These are phyloP conservation scores for Komagataella pseudopastoris DNA, from an alignment of 805 yeast genomes.

Conservation along the genomic window DNA sequence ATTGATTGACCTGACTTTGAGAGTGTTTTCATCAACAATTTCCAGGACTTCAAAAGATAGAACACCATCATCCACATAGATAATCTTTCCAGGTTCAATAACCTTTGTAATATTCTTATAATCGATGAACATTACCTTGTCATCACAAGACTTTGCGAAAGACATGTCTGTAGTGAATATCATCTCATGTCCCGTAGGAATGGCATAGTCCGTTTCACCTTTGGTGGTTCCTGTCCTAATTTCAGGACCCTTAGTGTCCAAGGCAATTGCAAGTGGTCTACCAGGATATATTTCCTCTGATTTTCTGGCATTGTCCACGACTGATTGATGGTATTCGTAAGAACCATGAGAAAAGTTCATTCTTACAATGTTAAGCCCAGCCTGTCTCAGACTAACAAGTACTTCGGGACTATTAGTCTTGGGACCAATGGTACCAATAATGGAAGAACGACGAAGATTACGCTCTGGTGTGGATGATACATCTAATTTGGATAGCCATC, in stretches of 20 bases:
- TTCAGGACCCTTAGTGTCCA: slow-evolving; percentile 99
- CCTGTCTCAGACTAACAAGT: slow-evolving; percentile 80
- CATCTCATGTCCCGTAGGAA: slow-evolving; percentile 81
- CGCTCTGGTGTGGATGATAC: slow-evolving; percentile 61
- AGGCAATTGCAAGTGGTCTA: slow-evolving; percentile 95
- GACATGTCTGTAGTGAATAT: slow-evolving; percentile 82
- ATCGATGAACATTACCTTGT: slow-evolving; percentile 77
- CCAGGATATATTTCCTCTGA: slow-evolving; percentile 86
- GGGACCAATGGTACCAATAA: slow-evolving; percentile 98
- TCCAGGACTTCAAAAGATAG: slow-evolving; percentile 86
- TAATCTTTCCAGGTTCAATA: slow-evolving; percentile 73
- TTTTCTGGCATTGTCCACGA: slow-evolving; percentile 90
- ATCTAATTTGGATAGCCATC: slow-evolving; percentile 78
- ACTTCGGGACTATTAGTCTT: slow-evolving; percentile 85
- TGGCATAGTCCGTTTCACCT: slow-evolving; percentile 70
- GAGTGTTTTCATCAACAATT: slow-evolving; percentile 63
- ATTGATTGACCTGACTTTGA: slow-evolving; percentile 82
- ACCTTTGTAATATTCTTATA: slow-evolving; percentile 95
- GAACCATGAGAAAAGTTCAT: slow-evolving; percentile 99
- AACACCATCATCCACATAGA: slow-evolving; percentile 97
- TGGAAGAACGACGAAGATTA: slow-evolving; percentile 84
- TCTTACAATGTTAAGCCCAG: slow-evolving; percentile 95
- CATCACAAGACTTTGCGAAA: slow-evolving; percentile 61
- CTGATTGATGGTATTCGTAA: slow-evolving; percentile 94
- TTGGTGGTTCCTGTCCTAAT: slow-evolving; percentile 96